Base-by-base conservation (phyloP, 345 rosid genomes). In the Eucalyptus marginata region DNA sequence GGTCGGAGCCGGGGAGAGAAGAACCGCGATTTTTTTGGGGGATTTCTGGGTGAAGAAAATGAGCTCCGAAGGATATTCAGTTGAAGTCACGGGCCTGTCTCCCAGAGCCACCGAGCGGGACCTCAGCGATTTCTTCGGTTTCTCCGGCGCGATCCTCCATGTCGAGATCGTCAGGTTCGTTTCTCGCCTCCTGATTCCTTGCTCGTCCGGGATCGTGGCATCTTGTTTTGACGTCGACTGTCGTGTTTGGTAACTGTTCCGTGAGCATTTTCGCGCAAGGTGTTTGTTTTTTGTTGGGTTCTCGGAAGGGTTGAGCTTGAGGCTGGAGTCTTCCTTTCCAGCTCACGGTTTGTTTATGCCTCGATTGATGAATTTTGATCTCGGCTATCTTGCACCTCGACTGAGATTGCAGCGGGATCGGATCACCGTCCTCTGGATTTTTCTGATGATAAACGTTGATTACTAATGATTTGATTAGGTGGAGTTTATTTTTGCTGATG, bases 1-100 rank as follows among this genome's bases (percentile, higher is more conserved):
- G 71, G 83, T 36, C 47, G 83, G 83, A 71, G 46, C 22, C 44
- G 44, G 44, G 44, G 44, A 1, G 47, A 40, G 83, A 29, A 5
- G 58, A 76, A 2, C 2, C 83, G 83, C 27, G 83, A 76, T 76
- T 76, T 7, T 71, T 76, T 64, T 15, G 20, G 47, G 25, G 10
- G 44, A 15, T 33, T 7, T 62, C n/a, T 83, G 50, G 51, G 90
- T 17, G 88, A 86, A 49, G 62, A 97, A 62, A 62, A 97, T 97
- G 99, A 90, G 90, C 89, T 91, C 90, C 87, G 91, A 59, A 54
- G 95, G 94, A 36, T 93, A 93, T 36, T 87, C 94, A 10, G 93
- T 96, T 44, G 97, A 96, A 91, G 96, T 96, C 20, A 95, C 96
- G 7, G 96, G 97, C 25, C 92, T 97, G 86, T 93, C 99, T 84